A percentile compares a stretch with the other conserved stretches of the same genome.
phyloP scores from a whole-genome alignment of 176 grass and related monocot genomes.

The Secale cereale region DNA sequence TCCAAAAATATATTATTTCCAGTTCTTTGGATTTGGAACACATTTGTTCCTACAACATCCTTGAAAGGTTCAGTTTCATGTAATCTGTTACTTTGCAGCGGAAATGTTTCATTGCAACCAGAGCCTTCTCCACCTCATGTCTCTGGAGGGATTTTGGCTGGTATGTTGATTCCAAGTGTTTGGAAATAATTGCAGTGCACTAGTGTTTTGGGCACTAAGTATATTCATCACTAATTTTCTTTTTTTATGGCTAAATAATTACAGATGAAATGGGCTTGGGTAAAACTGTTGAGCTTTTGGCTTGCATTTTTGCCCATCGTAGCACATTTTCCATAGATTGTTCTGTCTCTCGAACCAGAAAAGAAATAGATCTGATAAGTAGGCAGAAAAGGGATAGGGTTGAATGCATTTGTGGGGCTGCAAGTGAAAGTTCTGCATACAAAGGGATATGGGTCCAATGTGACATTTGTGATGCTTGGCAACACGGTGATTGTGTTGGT shows the following conservation, averaged over 20 bases:
- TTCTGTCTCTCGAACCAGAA: slow-evolving; percentile 24
- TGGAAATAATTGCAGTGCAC: neutral
- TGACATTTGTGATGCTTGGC: slow-evolving; percentile 94
- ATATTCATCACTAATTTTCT: slow-evolving; percentile 21
- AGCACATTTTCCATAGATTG: slow-evolving; percentile 35
- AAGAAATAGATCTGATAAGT: slow-evolving; percentile 46
- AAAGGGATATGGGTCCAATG: slow-evolving; percentile 86
- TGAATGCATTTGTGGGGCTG: slow-evolving; percentile 96
- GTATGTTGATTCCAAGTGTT: slow-evolving; percentile 41
- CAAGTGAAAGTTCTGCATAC: slow-evolving; percentile 77
- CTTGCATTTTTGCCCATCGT: slow-evolving; percentile 82
- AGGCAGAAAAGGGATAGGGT: slow-evolving; percentile 87
- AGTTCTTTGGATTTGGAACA: neutral
- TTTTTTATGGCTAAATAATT: slow-evolving; percentile 31
- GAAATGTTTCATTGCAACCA: slow-evolving; percentile 72
- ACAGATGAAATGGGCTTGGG: slow-evolving; percentile 99
- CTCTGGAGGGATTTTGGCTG: slow-evolving; percentile 85
- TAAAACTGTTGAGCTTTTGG: slow-evolving; percentile 90
- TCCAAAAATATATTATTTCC: neutral
- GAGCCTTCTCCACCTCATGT: slow-evolving; percentile 57
- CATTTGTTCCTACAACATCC: neutral
- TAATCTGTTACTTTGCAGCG: slow-evolving; percentile 45
- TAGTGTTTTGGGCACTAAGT: neutral
- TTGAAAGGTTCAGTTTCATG: neutral
- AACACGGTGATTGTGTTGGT: slow-evolving; percentile 91